Percentiles rank a stretch among this genome's conserved stretches.
phyloP scores from a whole-genome alignment of 2,329 filamentous ascomycete genomes.

The Microascus cirrosus region DNA sequence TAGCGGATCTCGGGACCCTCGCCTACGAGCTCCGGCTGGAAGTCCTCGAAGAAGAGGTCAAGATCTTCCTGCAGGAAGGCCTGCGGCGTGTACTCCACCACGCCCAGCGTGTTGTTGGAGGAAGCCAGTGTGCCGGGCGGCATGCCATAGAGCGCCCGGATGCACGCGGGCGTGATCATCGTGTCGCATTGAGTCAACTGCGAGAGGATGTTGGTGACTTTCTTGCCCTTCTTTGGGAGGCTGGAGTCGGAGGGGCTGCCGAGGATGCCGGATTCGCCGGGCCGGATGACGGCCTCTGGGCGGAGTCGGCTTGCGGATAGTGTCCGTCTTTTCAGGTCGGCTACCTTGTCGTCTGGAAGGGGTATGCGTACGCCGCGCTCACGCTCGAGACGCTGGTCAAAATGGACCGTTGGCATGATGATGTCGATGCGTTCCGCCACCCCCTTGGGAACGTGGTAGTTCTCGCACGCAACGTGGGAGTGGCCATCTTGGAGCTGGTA shows the following conservation, averaged over 20 bases:
- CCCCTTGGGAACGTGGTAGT: slow-evolving; percentile 26
- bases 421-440: slow-evolving; percentile 26
- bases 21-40: slow-evolving; percentile 27
- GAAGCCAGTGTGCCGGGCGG: slow-evolving; percentile 21
- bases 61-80: slow-evolving; percentile 38
- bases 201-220: slow-evolving; percentile 16
- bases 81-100: slow-evolving; percentile 40
- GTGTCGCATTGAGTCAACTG: slow-evolving; percentile 29
- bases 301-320: slow-evolving; percentile 7
- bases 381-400: slow-evolving; percentile 19
- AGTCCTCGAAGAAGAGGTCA: slow-evolving; percentile 33
- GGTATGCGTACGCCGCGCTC: slow-evolving; percentile 11
- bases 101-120: slow-evolving; percentile 34
- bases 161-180: slow-evolving; percentile 45
- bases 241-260: slow-evolving; percentile 13
- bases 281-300: slow-evolving; percentile 5
- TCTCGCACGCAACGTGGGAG: slow-evolving; percentile 27
- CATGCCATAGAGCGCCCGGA: slow-evolving; percentile 35
- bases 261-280: slow-evolving; percentile 13
- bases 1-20: slow-evolving; percentile 29
- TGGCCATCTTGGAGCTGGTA: slow-evolving; percentile 28
- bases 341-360: slow-evolving; percentile 11
- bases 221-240: slow-evolving; percentile 18
- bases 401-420: slow-evolving; percentile 27
- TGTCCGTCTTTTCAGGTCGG: slow-evolving; percentile 13